These are phyloP conservation scores for Ophiostoma triangulosporum DNA, from an alignment of 2,329 filamentous ascomycete genomes.

Conservation along the genomic window DNA sequence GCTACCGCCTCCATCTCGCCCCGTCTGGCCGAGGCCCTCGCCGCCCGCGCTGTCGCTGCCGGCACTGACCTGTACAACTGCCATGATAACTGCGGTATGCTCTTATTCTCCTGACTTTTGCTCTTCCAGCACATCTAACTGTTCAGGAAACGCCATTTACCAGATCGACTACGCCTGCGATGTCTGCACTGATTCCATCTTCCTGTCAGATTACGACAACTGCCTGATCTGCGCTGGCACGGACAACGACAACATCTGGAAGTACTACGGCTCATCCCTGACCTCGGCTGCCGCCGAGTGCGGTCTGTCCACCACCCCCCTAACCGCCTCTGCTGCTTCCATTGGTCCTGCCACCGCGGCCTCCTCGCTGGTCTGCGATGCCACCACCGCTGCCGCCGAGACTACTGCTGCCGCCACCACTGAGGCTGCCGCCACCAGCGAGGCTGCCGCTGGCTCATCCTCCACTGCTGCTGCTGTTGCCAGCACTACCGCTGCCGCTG, in stretches of 20 bases:
- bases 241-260: conserved; percentile 29
- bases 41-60: conserved; percentile 10
- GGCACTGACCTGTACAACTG: conserved; percentile 29
- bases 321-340: conserved; percentile 12
- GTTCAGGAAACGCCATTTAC: conserved; percentile 22
- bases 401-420: conserved; percentile 4
- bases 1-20: conserved; percentile 6
- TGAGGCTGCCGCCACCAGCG: neutral
- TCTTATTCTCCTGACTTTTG: too few species aligned
- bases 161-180: conserved; percentile 18
- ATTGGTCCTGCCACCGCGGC: conserved; percentile 14
- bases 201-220: conserved; percentile 25
- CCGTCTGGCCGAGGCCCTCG: neutral
- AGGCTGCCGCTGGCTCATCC: neutral
- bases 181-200: conserved; percentile 24
- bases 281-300: conserved; percentile 19
- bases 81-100: conserved; percentile 30
- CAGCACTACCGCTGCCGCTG: neutral
- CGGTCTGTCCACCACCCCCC: conserved; percentile 16
- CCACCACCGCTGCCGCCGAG: neutral
- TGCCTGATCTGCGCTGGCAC: conserved; percentile 27
- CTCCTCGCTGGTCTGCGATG: neutral
- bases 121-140: neutral
- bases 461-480: neutral
- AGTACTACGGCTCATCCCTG: conserved; percentile 25